phyloP scores from a whole-genome alignment of 345 rosid species.

The Carallia pectinifolia region DNA sequence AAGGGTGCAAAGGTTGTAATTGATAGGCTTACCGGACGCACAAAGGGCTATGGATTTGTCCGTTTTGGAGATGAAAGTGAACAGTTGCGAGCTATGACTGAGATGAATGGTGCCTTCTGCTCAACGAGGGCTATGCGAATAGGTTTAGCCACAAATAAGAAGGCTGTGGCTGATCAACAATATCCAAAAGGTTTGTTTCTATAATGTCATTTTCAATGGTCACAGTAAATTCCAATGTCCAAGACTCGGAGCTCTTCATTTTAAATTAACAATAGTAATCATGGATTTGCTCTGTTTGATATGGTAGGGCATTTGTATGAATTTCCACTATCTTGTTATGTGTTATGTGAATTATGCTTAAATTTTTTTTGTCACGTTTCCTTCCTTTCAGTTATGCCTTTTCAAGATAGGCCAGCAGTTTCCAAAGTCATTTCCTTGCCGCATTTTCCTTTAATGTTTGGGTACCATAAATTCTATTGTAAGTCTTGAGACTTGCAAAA shows the following conservation, averaged over 20 bases:
- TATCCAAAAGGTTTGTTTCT: constrained; percentile 53
- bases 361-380: constrained; percentile 16
- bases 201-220: not conserved
- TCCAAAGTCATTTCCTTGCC: constrained; percentile 45
- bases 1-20: constrained; percentile 92
- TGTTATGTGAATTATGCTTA: constrained; percentile 7
- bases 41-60: constrained; percentile 93
- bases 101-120: constrained; percentile 88
- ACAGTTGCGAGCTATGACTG: constrained; percentile 79
- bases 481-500: constrained; percentile 42
- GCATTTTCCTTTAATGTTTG: constrained; percentile 47
- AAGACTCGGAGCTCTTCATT: not conserved
- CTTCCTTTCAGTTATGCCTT: constrained; percentile 35
- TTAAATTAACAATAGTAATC: not conserved
- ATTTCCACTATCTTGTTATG: too few relatives aligned
- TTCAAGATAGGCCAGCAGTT: constrained; percentile 46
- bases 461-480: constrained; percentile 44
- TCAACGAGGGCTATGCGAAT: constrained; percentile 92
- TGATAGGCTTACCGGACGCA: constrained; percentile 79
- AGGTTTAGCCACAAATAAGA: constrained; percentile 78
- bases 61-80: constrained; percentile 80
- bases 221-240: not conserved
- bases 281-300: not conserved
- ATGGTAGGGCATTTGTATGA: not conserved
- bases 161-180: constrained; percentile 55